phyloP scores from a whole-genome alignment of 306 rosid species.

The Ziziphus jujuba region DNA sequence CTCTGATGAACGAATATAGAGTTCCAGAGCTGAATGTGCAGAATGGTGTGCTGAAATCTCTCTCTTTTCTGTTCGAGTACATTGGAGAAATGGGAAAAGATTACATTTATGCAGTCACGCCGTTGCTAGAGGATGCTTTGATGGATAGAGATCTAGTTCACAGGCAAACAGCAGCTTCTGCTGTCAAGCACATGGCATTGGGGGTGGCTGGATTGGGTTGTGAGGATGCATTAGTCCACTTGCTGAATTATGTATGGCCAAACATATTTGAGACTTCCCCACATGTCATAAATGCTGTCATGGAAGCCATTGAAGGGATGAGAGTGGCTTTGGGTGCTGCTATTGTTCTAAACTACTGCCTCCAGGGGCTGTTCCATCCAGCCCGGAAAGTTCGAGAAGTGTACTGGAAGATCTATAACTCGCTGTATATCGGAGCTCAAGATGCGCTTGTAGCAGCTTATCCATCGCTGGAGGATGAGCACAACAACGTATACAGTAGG shows the following conservation, averaged over 20 bases:
- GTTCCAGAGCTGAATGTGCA: constrained; percentile 97
- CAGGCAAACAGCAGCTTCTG: constrained; percentile 97
- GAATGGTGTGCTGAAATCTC: constrained; percentile 89
- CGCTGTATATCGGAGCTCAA: constrained; percentile 71
- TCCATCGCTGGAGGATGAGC: constrained; percentile 66
- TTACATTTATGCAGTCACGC: constrained; percentile 93
- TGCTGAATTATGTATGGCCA: constrained; percentile 92
- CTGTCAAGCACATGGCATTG: constrained; percentile 96
- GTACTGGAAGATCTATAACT: constrained; percentile 76
- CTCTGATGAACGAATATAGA: constrained; percentile 93
- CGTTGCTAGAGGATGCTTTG: constrained; percentile 91
- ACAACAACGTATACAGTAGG: constrained; percentile 51
- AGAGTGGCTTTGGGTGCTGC: constrained; percentile 96
- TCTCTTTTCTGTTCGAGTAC: constrained; percentile 91
- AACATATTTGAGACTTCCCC: constrained; percentile 96
- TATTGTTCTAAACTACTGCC: constrained; percentile 73
- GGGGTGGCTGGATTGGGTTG: constrained; percentile 99
- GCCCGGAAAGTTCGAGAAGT: constrained; percentile 82
- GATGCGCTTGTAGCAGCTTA: constrained; percentile 77
- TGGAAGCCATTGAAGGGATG: constrained; percentile 99
- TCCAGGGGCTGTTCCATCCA: constrained; percentile 76
- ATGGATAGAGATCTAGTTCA: constrained; percentile 97
- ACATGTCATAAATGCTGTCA: constrained; percentile 90
- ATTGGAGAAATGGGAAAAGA: constrained; percentile 99
- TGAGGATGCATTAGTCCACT: constrained; percentile 81